Evolutionary conservation across 371 early-diverging fungal genomes (phyloP), one percentile per base, ranked within the genome.

Genomic region (Mortierella sp.): DNA sequence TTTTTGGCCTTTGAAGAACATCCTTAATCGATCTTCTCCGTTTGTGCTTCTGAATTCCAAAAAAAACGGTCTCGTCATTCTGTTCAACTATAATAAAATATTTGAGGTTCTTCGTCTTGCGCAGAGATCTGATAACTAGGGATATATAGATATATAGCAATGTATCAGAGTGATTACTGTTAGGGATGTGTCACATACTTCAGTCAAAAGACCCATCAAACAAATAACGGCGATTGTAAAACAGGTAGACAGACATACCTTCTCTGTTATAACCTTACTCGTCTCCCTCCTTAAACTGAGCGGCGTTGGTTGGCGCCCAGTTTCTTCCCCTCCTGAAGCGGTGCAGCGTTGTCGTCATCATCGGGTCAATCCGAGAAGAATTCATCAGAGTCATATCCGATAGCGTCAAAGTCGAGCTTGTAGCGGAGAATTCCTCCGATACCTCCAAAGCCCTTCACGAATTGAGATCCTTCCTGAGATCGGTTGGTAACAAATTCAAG

Each of bases 371-470:
- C 84, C 68, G 85, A 84, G 72, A 70, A 85, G 83, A 84, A 87
- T 55, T 87, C 87, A 63, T 83, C 85, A 68, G 86, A 85, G 62
- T 87, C 86, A 65, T 87, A 85, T 37, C 57, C 71, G 79, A 87
- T 81, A 64, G 80, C 75, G 20, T 89, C 91, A 85, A 94, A 92
- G 78, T 95, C 93, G 72, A 98, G 94, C 92, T 98, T 98, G 92
- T 99, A 99, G 68, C 99, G 94, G 66, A 99, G 91, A 37, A 99
- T 86, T 39, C 99, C 99, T 59, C 99, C 99, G 75, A 99, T 96
- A 62, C 99, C 99, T 87, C 99, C 99, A 89, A 99, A 99, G 32
- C 99, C 99, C 85, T 95, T 95, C 65, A 98, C 97, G 90, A 99
- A 99, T 86, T 99, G 99, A 45, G 97, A 92, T 58, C 99, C 99